Evolutionary conservation across 2,329 filamentous ascomycete species (phyloP), one percentile per base, ranked within the genome.

Genomic region (Exutisphaerella laricina): DNA sequence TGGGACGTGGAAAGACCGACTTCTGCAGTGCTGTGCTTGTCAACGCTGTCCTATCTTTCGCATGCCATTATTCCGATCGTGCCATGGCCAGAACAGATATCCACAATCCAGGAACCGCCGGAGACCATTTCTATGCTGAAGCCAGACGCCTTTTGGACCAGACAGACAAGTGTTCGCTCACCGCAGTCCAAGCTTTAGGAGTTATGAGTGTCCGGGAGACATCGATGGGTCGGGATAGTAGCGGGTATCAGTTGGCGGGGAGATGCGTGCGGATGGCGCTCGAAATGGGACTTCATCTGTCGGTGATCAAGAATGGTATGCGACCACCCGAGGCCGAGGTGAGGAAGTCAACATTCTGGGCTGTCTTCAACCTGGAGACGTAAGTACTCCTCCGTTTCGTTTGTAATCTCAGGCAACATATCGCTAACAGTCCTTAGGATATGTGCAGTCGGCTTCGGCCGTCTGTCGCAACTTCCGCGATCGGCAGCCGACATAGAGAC

Each of bases 121-220:
- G 84, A 4, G 80, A 87, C 49, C 78, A 85, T 58, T 88, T 87
- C 64, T 88, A 86, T 62, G 77, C 78, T 39, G 84, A 88, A 60
- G 75, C 79, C 5, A 72, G 76, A 47, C 70, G 79, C 7, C 67
- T 87, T 0, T 70, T 85, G 21, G 68, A 75, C 43, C 67, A 75
- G 41, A 61, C 65, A 28, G 68, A 84, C 46, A 76, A 78, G 39
- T 77, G 84, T 48, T 75, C 63, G 5, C 65, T 88, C 21, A 85
- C 83, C 2, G 86, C 81, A 4, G 80, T 85, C 32, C 84, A 88
- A 65, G 84, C 84, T 1, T 67, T 88, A 13, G 82, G 82, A 4
- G 77, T 88, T 54, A 85, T 89, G 82, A 82, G 81, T 4, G 79
- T 87, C 50, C 70, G 84, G 30, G 83, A 88, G 65, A 82, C 80